Evolutionary conservation across 305 asterid genomes (phyloP).

Genomic region (Caryopteris hybrid): DNA sequence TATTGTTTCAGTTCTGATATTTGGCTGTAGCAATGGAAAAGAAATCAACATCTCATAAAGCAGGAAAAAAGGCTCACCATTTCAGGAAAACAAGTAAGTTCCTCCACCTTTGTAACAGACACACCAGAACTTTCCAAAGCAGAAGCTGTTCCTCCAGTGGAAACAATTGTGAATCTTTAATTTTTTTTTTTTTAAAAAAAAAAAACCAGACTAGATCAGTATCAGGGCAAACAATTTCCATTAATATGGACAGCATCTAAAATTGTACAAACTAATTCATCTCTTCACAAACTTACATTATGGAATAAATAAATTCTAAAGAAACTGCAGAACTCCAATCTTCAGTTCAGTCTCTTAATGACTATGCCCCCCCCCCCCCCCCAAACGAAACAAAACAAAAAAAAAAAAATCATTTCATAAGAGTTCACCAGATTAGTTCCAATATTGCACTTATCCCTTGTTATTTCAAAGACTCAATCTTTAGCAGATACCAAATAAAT

Average conservation of each 20-base stretch:
- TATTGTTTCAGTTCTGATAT: not conserved
- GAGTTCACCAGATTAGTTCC: no score
- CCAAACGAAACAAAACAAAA: no score
- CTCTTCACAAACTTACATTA: not conserved
- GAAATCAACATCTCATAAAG: not conserved
- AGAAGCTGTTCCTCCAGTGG: constrained; percentile 95
- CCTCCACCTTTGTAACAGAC: constrained; percentile 89
- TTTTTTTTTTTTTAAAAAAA: no score
- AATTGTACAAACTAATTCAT: not conserved
- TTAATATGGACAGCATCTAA: not conserved
- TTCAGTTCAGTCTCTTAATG: not conserved
- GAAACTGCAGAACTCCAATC: not conserved
- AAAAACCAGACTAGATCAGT: constrained; percentile 6
- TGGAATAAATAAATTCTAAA: not conserved
- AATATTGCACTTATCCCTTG: not conserved
- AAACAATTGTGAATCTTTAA: constrained; percentile 89
- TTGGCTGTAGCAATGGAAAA: not conserved
- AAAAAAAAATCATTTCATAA: no score
- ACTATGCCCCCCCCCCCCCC: not conserved
- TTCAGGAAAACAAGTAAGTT: constrained; percentile 86
- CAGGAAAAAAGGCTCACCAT: constrained; percentile 49
- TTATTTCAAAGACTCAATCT: not conserved
- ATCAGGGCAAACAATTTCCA: not conserved
- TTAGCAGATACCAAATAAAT: no score
- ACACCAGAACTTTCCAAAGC: constrained; percentile 71